These are phyloP conservation scores for Clarireedia monteithiana DNA, from an alignment of 2,329 filamentous ascomycete genomes.

Conservation along the genomic window DNA sequence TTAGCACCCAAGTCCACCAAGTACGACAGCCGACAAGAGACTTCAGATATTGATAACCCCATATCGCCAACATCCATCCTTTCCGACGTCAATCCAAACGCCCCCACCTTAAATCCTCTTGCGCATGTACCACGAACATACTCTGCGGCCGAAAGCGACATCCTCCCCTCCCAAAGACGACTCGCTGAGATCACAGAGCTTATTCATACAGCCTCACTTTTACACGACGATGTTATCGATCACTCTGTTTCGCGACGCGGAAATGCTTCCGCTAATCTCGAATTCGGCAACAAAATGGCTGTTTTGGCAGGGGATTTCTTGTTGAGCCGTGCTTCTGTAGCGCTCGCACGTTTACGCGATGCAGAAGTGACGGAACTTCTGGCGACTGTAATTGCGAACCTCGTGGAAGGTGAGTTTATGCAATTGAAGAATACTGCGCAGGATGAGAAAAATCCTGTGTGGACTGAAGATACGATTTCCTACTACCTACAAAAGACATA, in stretches of 20 bases:
- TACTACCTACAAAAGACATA: constrained; percentile 99
- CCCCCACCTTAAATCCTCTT: constrained; percentile 42
- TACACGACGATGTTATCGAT: constrained; percentile 98
- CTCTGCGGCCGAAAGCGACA: constrained; percentile 46
- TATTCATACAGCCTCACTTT: constrained; percentile 91
- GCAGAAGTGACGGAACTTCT: constrained; percentile 92
- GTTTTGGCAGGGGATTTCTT: constrained; percentile 96
- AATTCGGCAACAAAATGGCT: constrained; percentile 99
- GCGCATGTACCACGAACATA: constrained; percentile 30
- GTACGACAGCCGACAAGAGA: constrained; percentile 29
- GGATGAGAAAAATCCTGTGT: constrained; percentile 77
- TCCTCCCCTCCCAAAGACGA: constrained; percentile 86
- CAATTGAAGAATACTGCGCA: constrained; percentile 92
- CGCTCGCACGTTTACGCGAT: constrained; percentile 80
- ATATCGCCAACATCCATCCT: constrained; percentile 57
- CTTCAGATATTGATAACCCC: constrained; percentile 45
- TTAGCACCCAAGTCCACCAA: constrained; percentile 56
- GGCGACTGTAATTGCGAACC: constrained; percentile 92
- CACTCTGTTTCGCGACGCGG: constrained; percentile 80
- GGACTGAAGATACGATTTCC: constrained; percentile 79
- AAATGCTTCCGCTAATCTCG: constrained; percentile 80
- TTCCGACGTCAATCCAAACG: constrained; percentile 72
- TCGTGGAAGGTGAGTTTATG: constrained; percentile 99
- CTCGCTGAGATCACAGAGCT: constrained; percentile 95
- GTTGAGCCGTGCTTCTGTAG: constrained; percentile 85